These are phyloP conservation scores for Didymella pomorum DNA, from an alignment of 2,329 filamentous ascomycete species.

Conservation along the genomic window DNA sequence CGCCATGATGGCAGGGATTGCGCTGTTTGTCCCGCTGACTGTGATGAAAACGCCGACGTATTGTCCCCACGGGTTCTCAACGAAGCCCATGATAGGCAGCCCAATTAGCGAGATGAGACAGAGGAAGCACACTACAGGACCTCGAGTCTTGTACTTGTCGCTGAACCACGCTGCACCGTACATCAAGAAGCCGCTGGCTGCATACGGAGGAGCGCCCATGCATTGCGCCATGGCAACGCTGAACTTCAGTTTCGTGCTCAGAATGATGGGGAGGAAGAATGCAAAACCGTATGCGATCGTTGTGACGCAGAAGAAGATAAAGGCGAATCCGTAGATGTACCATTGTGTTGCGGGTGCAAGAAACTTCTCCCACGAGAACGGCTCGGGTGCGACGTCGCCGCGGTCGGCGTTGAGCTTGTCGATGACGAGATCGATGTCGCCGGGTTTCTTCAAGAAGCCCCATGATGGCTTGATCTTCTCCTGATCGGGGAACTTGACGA, in stretches of 20 bases:
- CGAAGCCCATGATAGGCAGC: conserved; percentile 39
- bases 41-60: conserved; percentile 39
- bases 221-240: conserved; percentile 37
- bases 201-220: conserved; percentile 37
- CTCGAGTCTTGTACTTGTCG: conserved; percentile 37
- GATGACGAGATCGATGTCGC: conserved; percentile 31
- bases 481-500: conserved; percentile 38
- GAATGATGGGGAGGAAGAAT: conserved; percentile 36
- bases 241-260: conserved; percentile 34
- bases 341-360: conserved; percentile 34
- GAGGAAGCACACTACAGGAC: conserved; percentile 31
- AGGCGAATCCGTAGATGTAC: conserved; percentile 36
- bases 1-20: conserved; percentile 33
- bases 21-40: conserved; percentile 29
- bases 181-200: conserved; percentile 37
- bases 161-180: conserved; percentile 35
- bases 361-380: conserved; percentile 34
- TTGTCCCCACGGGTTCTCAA: conserved; percentile 32
- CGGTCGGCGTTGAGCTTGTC: conserved; percentile 35
- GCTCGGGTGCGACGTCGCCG: conserved; percentile 28
- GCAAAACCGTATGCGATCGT: conserved; percentile 36
- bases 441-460: conserved; percentile 30
- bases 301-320: conserved; percentile 33
- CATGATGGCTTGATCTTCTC: conserved; percentile 30
- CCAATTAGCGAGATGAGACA: conserved; percentile 35